Percentiles rank a stretch among this genome's conserved stretches.
Evolutionary conservation across 805 yeast species (phyloP).

Genomic region (Candida berthetii): DNA sequence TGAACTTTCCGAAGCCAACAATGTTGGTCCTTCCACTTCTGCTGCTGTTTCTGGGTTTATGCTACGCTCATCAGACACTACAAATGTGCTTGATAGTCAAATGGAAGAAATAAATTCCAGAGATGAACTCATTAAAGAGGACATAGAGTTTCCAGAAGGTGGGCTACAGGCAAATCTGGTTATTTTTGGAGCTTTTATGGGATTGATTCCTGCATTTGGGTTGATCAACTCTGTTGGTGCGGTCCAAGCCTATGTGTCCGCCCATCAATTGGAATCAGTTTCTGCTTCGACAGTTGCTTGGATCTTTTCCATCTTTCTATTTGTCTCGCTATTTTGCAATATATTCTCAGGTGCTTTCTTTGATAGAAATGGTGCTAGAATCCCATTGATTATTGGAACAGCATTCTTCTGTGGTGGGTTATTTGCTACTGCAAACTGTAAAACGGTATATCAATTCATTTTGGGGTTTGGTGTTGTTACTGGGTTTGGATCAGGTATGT

Average conservation of each 20-base stretch:
- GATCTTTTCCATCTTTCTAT: slow-evolving; percentile 54
- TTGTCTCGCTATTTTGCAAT: slow-evolving; percentile 40
- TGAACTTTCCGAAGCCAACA: not conserved
- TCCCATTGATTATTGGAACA: slow-evolving; percentile 35
- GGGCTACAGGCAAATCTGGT: slow-evolving; percentile 49
- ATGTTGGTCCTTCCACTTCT: not conserved
- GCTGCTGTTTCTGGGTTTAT: not conserved
- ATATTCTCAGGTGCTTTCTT: slow-evolving; percentile 49
- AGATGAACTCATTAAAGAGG: not conserved
- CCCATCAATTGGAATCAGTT: slow-evolving; percentile 40
- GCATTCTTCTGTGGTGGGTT: slow-evolving; percentile 40
- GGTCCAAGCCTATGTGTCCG: slow-evolving; percentile 48
- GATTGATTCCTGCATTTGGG: slow-evolving; percentile 49
- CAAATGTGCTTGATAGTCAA: not conserved
- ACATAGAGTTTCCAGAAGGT: slow-evolving; percentile 38
- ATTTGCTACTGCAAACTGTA: slow-evolving; percentile 47
- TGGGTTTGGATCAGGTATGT: slow-evolving; percentile 51
- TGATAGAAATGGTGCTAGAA: slow-evolving; percentile 49
- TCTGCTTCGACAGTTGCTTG: slow-evolving; percentile 46
- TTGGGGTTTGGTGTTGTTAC: slow-evolving; percentile 45
- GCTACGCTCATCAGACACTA: not conserved
- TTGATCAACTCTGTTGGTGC: slow-evolving; percentile 55
- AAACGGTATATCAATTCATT: slow-evolving; percentile 47
- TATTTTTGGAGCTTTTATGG: slow-evolving; percentile 51
- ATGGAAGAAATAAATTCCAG: not conserved